phyloP scores from a whole-genome alignment of 345 rosid species.

The Streptanthus diversifolius region DNA sequence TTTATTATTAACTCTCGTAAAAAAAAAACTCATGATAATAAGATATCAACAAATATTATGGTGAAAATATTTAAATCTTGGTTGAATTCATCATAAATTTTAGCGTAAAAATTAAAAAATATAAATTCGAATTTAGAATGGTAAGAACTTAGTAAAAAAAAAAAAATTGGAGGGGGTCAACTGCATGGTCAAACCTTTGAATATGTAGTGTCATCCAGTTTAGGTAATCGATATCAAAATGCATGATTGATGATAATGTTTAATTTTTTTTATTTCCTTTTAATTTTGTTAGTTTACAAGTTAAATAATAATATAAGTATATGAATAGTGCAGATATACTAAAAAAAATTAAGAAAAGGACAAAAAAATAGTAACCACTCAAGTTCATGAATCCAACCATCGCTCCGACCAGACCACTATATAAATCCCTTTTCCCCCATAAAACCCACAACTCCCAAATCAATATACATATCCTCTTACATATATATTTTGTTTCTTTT shows the following conservation, averaged over 20 bases:
- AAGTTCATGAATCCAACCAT: constrained; percentile 56
- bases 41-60: too few species aligned
- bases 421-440: constrained; percentile 36
- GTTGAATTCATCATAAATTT: too few species aligned
- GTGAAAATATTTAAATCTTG: too few species aligned
- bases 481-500: not conserved
- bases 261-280: not conserved
- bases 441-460: not conserved
- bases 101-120: too few species aligned
- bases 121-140: too few species aligned
- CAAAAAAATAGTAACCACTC: constrained; percentile 26
- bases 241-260: not conserved
- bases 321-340: not conserved
- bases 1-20: too few species aligned
- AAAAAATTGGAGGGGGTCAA: too few species aligned
- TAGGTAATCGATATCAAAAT: not conserved
- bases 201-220: too few species aligned
- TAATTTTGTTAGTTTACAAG: not conserved
- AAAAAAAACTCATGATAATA: too few species aligned
- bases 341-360: not conserved
- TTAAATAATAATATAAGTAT: not conserved
- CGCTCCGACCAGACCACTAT: constrained; percentile 28
- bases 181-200: too few species aligned
- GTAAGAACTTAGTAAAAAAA: too few species aligned
- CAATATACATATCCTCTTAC: not conserved